A percentile compares a stretch with the other conserved stretches of the same genome.
Evolutionary conservation across 371 early-diverging fungal genomes (phyloP).

Genomic region (Lichtheimia ramosa): DNA sequence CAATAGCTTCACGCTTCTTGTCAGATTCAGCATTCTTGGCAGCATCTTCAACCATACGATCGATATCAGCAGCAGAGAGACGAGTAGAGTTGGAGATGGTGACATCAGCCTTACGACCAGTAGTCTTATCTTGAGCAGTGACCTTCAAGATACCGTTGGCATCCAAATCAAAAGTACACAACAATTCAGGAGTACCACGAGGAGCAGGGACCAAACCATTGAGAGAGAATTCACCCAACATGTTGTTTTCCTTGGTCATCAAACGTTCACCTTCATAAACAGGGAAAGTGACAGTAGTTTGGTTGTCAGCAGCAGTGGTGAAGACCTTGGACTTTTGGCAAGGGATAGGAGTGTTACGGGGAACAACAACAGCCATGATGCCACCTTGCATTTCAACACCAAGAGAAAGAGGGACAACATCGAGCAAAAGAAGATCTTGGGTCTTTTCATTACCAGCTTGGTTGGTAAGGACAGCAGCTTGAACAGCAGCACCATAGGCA

Average conservation of each 20-base stretch:
- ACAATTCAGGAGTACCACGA: conserved; percentile 88
- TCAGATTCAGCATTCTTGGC: conserved; percentile 87
- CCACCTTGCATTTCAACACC: conserved; percentile 98
- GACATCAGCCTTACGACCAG: conserved; percentile 79
- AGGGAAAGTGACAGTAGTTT: conserved; percentile 96
- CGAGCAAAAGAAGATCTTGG: conserved; percentile 84
- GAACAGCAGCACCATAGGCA: conserved; percentile 95
- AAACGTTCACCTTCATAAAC: conserved; percentile 98
- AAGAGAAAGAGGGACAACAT: conserved; percentile 90
- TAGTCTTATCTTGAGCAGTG: conserved; percentile 89
- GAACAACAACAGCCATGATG: conserved; percentile 95
- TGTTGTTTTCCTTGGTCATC: conserved; percentile 95
- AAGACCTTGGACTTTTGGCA: conserved; percentile 97
- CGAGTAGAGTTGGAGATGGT: conserved; percentile 91
- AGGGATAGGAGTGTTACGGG: conserved; percentile 97
- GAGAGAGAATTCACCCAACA: conserved; percentile 96
- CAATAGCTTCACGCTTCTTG: conserved; percentile 76
- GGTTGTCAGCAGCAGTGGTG: conserved; percentile 98
- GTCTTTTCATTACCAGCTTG: conserved; percentile 67
- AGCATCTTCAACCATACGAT: conserved; percentile 87
- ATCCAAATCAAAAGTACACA: conserved; percentile 92
- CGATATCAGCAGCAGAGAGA: conserved; percentile 86
- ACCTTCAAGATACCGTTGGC: conserved; percentile 95
- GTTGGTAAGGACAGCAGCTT: conserved; percentile 83
- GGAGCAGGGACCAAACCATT: conserved; percentile 89